phyloP scores from a whole-genome alignment of 2,329 filamentous ascomycete genomes.

The Ciborinia camelliae region DNA sequence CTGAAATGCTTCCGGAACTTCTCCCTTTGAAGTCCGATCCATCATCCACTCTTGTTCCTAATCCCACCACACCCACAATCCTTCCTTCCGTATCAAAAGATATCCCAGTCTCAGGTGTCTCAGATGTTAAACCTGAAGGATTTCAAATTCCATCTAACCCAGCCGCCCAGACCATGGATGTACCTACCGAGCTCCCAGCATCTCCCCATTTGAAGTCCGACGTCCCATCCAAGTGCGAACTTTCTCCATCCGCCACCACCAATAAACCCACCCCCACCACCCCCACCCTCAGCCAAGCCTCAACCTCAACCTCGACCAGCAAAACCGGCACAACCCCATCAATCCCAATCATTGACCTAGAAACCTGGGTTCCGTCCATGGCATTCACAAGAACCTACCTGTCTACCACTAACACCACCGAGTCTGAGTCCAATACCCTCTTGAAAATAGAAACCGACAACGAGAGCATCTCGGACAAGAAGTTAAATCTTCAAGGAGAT shows the following conservation, averaged over 20 bases:
- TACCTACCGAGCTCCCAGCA: too few relatives aligned
- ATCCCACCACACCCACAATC: accelerated
- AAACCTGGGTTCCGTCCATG: neutral
- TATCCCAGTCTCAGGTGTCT: neutral
- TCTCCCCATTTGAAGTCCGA: too few relatives aligned
- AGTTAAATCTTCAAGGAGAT: neutral
- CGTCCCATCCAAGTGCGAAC: neutral
- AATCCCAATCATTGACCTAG: neutral
- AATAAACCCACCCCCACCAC: too few relatives aligned
- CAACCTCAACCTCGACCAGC: too few relatives aligned
- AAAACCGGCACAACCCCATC: too few relatives aligned
- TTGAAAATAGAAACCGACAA: too few relatives aligned
- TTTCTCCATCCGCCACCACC: neutral
- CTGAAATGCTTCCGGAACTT: neutral
- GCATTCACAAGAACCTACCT: neutral
- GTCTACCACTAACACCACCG: neutral
- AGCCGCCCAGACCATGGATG: neutral
- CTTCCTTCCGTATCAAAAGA: neutral
- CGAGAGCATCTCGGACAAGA: neutral
- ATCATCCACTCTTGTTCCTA: neutral
- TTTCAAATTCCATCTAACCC: neutral
- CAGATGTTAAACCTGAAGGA: neutral
- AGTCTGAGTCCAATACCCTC: too few relatives aligned
- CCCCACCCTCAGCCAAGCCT: too few relatives aligned
- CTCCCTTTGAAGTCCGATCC: neutral